Percentiles rank a stretch among this genome's conserved stretches.
Conservation (phyloP, 2,329 filamentous ascomycete species). For the Trichophyton simii region DNA sequence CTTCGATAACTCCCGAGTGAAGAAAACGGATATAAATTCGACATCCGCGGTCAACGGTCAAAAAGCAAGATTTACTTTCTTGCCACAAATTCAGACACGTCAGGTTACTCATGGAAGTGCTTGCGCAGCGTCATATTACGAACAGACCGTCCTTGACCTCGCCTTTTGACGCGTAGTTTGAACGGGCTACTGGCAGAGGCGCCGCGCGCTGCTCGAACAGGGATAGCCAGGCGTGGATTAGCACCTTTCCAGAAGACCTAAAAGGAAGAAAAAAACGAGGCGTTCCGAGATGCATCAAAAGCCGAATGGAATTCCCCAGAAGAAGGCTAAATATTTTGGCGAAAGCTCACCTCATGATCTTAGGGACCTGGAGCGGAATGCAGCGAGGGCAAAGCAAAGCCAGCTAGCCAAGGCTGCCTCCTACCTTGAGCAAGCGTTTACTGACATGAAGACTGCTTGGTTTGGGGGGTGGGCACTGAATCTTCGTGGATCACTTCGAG, state of each 20-base stretch:
- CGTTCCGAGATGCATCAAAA: not conserved
- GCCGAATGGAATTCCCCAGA: not conserved
- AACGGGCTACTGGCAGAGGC: not conserved
- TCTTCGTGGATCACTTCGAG: not conserved
- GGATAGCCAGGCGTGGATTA: too few relatives aligned
- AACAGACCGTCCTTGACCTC: not conserved
- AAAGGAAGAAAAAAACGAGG: not conserved
- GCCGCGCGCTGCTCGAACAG: not conserved
- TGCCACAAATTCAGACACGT: too few relatives aligned
- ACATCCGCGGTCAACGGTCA: too few relatives aligned
- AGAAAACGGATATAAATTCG: too few relatives aligned
- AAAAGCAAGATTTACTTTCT: too few relatives aligned
- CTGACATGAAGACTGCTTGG: not conserved
- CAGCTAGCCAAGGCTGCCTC: conserved; percentile 9
- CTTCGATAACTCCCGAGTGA: too few relatives aligned
- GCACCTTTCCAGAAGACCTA: too few relatives aligned
- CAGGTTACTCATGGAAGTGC: too few relatives aligned
- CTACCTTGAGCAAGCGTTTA: not conserved
- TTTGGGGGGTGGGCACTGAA: not conserved
- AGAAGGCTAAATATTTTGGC: not conserved
- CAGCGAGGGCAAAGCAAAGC: conserved; percentile 1
- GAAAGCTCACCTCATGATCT: conserved; percentile 3
- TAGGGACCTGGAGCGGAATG: conserved; percentile 7
- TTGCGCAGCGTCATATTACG: not conserved
- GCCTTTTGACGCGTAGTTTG: not conserved